Conservation (phyloP, 352 stramenopile genomes). For the Globisporangium radiosum region DNA sequence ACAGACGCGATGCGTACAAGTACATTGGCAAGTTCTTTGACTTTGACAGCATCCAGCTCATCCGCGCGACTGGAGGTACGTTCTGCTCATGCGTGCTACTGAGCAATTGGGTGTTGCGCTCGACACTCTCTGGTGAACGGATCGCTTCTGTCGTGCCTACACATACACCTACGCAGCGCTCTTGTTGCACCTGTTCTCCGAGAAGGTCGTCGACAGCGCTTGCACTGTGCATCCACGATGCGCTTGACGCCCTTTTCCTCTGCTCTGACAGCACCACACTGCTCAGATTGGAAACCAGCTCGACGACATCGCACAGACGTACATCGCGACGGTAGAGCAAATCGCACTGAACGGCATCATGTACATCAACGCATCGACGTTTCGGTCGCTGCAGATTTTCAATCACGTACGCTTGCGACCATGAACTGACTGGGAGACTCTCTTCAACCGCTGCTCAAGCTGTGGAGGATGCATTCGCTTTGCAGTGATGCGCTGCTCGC, state of each 20-base stretch:
- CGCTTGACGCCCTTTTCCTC: neutral
- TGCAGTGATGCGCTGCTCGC: too few relatives aligned
- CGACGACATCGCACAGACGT: slow-evolving; percentile 44
- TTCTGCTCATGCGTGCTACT: neutral
- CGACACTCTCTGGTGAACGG: slow-evolving; percentile 4
- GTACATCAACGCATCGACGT: slow-evolving; percentile 63
- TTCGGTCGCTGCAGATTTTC: slow-evolving; percentile 82
- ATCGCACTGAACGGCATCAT: slow-evolving; percentile 73
- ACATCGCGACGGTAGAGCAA: slow-evolving; percentile 54
- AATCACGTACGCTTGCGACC: slow-evolving; percentile 34
- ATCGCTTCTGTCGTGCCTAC: neutral
- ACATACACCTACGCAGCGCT: slow-evolving; percentile 28
- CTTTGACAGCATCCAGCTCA: slow-evolving; percentile 68
- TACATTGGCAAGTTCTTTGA: slow-evolving; percentile 76
- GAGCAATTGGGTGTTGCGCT: neutral
- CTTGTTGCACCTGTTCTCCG: slow-evolving; percentile 49
- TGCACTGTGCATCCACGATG: neutral
- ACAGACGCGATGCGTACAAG: slow-evolving; percentile 51
- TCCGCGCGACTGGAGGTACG: slow-evolving; percentile 70
- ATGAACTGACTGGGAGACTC: too few relatives aligned
- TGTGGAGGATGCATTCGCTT: too few relatives aligned
- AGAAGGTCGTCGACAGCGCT: slow-evolving; percentile 39
- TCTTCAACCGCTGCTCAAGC: neutral
- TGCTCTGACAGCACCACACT: neutral
- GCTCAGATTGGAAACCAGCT: slow-evolving; percentile 78